phyloP scores from a whole-genome alignment of 805 yeast species.

The Ogataea allantospora region DNA sequence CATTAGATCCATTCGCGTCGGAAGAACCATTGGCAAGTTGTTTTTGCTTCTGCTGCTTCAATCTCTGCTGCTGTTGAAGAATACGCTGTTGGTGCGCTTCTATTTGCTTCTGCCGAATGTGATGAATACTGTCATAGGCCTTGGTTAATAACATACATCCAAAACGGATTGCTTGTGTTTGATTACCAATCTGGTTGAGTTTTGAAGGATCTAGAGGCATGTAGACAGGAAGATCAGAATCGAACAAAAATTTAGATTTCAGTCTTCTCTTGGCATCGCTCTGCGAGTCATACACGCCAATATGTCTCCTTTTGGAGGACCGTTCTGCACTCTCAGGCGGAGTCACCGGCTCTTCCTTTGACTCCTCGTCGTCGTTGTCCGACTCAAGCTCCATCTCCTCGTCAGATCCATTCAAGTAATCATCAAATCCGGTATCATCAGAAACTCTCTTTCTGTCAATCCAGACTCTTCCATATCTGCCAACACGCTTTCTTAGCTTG shows the following conservation, averaged over 20 bases:
- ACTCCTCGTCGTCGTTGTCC: constrained; percentile 6
- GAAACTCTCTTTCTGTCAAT: constrained; percentile 64
- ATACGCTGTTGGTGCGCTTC: constrained; percentile 37
- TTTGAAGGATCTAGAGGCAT: constrained; percentile 78
- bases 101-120: constrained; percentile 64
- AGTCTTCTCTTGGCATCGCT: constrained; percentile 38
- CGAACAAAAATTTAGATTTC: constrained; percentile 50
- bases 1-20: constrained; percentile 1
- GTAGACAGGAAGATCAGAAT: constrained; percentile 40
- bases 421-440: constrained; percentile 22
- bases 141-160: constrained; percentile 89
- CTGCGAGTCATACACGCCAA: constrained; percentile 36
- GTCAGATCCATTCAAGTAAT: constrained; percentile 12
- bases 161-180: constrained; percentile 85
- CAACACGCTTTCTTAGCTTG: constrained; percentile 70
- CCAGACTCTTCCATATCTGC: constrained; percentile 67
- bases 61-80: constrained; percentile 29
- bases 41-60: constrained; percentile 38
- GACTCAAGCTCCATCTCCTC: constrained; percentile 26
- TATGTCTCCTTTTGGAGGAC: constrained; percentile 19
- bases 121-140: constrained; percentile 83
- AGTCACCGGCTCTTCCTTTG: constrained; percentile 6
- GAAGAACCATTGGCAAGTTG: constrained; percentile 20
- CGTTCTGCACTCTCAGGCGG: constrained; percentile 14
- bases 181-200: constrained; percentile 77